These are phyloP conservation scores for Lactarius quietus DNA, from an alignment of 768 basidiomycete genomes.

Conservation along the genomic window DNA sequence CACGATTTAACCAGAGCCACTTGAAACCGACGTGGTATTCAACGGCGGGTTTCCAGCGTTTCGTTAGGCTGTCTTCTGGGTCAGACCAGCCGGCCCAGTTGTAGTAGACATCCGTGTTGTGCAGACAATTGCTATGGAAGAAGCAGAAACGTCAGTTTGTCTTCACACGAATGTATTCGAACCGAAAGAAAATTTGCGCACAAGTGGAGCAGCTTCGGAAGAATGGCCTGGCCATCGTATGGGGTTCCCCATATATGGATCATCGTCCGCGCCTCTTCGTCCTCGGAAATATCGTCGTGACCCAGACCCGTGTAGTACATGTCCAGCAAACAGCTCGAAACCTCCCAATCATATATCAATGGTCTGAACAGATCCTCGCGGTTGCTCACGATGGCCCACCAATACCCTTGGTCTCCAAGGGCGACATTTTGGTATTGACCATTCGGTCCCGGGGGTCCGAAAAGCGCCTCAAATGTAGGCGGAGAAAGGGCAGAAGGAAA, in stretches of 20 bases:
- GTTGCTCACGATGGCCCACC: slow-evolving; percentile 51
- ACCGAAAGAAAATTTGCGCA: slow-evolving; percentile 30
- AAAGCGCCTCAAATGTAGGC: slow-evolving; percentile 43
- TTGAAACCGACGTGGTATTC: slow-evolving; percentile 46
- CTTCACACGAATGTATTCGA: background rate
- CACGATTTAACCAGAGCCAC: slow-evolving; percentile 48
- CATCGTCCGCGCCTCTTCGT: slow-evolving; percentile 37
- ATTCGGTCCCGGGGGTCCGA: slow-evolving; percentile 37
- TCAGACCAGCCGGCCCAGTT: slow-evolving; percentile 48
- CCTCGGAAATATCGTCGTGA: slow-evolving; percentile 36
- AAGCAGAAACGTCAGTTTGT: slow-evolving; percentile 19
- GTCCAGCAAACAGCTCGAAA: slow-evolving; percentile 47
- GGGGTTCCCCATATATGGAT: slow-evolving; percentile 38
- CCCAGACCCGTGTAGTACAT: slow-evolving; percentile 45
- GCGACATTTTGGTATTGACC: slow-evolving; percentile 43
- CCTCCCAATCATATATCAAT: slow-evolving; percentile 46
- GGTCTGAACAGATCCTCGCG: slow-evolving; percentile 41
- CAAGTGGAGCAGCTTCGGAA: slow-evolving; percentile 51
- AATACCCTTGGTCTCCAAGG: slow-evolving; percentile 52
- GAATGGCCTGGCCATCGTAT: slow-evolving; percentile 40
- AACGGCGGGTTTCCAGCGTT: slow-evolving; percentile 45
- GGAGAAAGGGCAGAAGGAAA: slow-evolving; percentile 38
- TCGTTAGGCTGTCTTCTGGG: slow-evolving; percentile 37
- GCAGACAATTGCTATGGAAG: slow-evolving; percentile 41
- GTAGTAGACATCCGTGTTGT: slow-evolving; percentile 40